Conservation (phyloP, 495 filamentous ascomycete genomes). For the Lophiostoma macrostomum region DNA sequence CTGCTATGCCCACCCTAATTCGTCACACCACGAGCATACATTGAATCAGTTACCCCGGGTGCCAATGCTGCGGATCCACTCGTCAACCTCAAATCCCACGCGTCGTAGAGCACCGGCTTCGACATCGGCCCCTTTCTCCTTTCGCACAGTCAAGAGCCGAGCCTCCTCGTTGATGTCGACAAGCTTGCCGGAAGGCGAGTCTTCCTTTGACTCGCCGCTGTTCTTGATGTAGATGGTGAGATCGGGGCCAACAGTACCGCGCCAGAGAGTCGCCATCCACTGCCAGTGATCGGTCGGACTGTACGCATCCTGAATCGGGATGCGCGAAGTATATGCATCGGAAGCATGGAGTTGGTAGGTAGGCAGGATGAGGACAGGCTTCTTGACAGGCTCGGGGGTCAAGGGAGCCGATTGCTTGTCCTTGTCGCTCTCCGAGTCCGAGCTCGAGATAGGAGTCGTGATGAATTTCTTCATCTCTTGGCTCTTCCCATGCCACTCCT, state of each 20-base stretch:
- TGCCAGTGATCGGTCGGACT: slow-evolving; percentile 91
- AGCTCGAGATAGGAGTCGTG: slow-evolving; percentile 38
- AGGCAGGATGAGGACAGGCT: slow-evolving; percentile 70
- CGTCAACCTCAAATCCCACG: slow-evolving; percentile 78
- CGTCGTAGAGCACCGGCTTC: slow-evolving; percentile 67
- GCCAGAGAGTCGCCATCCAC: slow-evolving; percentile 95
- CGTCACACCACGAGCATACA: no score
- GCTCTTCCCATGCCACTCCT: slow-evolving; percentile 67
- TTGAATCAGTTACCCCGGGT: slow-evolving; percentile 1
- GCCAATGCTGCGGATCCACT: slow-evolving; percentile 60
- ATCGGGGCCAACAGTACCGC: slow-evolving; percentile 80
- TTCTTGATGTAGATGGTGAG: slow-evolving; percentile 71
- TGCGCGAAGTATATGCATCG: slow-evolving; percentile 66
- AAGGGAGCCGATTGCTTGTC: slow-evolving; percentile 2
- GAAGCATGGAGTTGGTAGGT: slow-evolving; percentile 74
- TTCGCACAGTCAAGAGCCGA: slow-evolving; percentile 58
- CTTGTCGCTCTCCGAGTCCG: slow-evolving; percentile 1
- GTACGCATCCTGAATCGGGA: slow-evolving; percentile 76
- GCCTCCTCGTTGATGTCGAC: slow-evolving; percentile 56
- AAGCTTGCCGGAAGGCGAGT: slow-evolving; percentile 45
- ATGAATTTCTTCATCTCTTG: slow-evolving; percentile 64
- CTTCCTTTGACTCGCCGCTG: slow-evolving; percentile 30
- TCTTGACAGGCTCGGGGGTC: not conserved
- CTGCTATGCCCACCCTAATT: no score
- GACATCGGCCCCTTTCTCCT: slow-evolving; percentile 41